A percentile compares a stretch with the other conserved stretches of the same genome.
These are phyloP conservation scores for Penicillium coprophilum DNA, from an alignment of 495 filamentous ascomycete genomes.

Conservation along the genomic window DNA sequence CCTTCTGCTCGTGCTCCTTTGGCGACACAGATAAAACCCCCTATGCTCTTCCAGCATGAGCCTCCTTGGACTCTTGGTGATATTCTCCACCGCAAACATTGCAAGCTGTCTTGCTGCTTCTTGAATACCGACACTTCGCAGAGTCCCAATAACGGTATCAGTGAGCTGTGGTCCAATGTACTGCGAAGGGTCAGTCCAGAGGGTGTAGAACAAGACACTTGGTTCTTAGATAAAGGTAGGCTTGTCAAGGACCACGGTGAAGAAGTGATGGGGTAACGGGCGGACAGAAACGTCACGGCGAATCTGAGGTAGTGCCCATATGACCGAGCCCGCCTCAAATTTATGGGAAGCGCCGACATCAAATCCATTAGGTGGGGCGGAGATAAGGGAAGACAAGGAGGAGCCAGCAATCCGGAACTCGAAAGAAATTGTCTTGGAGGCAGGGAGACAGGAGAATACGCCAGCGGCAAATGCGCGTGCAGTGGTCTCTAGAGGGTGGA, in stretches of 20 bases:
- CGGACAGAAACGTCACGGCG: not conserved
- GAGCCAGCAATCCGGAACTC: not conserved
- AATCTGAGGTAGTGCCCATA: not conserved
- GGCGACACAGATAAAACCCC: slow-evolving; percentile 6
- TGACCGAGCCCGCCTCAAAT: not conserved
- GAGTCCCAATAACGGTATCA: not conserved
- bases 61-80: not conserved
- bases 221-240: not conserved
- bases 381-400: not conserved
- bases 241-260: not conserved
- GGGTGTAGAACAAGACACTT: not conserved
- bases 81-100: not conserved
- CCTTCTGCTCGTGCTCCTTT: slow-evolving; percentile 8
- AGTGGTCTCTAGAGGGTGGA: not conserved
- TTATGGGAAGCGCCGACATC: not conserved
- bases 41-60: not conserved
- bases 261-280: not conserved
- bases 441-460: not conserved
- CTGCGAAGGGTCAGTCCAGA: not conserved
- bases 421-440: not conserved
- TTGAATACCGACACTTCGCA: not conserved
- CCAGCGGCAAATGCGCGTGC: not conserved
- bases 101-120: not conserved
- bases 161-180: not conserved
- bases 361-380: not conserved